Base-by-base conservation (phyloP, 1,284 basidiomycete species). In the Fomitiporia mediterranea region DNA sequence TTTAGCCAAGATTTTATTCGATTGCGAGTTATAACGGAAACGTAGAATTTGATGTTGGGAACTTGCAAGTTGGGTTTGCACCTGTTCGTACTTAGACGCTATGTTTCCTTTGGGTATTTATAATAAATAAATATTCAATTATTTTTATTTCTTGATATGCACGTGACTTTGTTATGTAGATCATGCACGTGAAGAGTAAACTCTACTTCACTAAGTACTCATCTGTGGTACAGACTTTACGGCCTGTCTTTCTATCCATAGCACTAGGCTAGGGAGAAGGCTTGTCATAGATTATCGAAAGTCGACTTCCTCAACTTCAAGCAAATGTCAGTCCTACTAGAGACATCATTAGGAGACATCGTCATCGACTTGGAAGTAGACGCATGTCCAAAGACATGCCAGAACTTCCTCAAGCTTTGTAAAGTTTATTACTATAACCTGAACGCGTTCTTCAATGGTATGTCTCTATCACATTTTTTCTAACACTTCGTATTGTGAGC, bases 351-450 rank as follows among this genome's bases (percentile, higher is more conserved):
- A 1, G 95, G 95, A 60, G 95, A 98, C 74, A 79, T 98, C 55
- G 91, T 98, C 62, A 93, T 98, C 68, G 96, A 98, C 74, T 79
- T 98, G 46, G 92, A 98, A 68, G 85, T 89, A n/a, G 91, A 95
- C 9, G 74, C 77, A 39, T 98, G 94, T 69, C 96, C 96, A 0
- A 85, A 82, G 67, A 91, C 88, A 34, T 94, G 89, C 72, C 83
- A 91, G 69, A 99, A 98, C 78, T 98, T 98, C 68, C 82, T 99
- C 61, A 98, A 99, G 70, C 79, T 99, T 53, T 98, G 94, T 75
- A 96, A 96, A 75, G 78, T 91, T 60, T 97, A 98, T 70, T 96
- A 96, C 70, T 98, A 97, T 77, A 95, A 94, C 69, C 75, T 97
- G 62, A 91, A 94, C 69, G 91, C 93, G 0, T 98, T 99, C 76